A percentile compares a stretch with the other conserved stretches of the same genome.
phyloP scores from a whole-genome alignment of 148 eudicot genomes.

The Polygonum maritimum region DNA sequence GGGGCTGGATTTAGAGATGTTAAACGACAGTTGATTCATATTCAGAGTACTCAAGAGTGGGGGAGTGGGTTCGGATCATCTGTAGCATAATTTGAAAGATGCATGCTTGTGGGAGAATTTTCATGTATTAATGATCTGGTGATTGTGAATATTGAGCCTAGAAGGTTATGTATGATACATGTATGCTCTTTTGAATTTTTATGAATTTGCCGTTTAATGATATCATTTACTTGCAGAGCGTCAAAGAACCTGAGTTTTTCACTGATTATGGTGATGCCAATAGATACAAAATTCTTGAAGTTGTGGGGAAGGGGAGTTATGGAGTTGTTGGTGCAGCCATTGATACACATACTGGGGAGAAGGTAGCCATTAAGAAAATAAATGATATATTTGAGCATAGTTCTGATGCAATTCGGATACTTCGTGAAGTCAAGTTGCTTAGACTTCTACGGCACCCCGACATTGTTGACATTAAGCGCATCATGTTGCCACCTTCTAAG shows the following conservation, averaged over 20 bases:
- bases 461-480: constrained; percentile 56
- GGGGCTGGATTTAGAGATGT: background rate
- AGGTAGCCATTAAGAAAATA: constrained; percentile 66
- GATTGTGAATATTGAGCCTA: background rate
- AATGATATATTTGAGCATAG: constrained; percentile 52
- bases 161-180: background rate
- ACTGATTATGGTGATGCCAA: constrained; percentile 59
- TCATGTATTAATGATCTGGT: background rate
- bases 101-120: background rate
- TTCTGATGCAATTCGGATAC: constrained; percentile 59
- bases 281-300: constrained; percentile 50
- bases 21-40: background rate
- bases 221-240: constrained; percentile 22
- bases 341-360: constrained; percentile 57
- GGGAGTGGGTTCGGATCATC: background rate
- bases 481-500: constrained; percentile 60
- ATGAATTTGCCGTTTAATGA: background rate
- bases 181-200: background rate
- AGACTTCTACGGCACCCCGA: constrained; percentile 63
- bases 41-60: background rate
- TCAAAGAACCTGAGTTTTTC: constrained; percentile 45
- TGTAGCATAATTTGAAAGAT: background rate
- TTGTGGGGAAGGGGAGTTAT: constrained; percentile 62
- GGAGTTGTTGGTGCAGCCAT: constrained; percentile 68
- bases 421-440: constrained; percentile 56